Percentiles rank a stretch among this genome's conserved stretches.
phyloP scores from a whole-genome alignment of 805 yeast species.

The Scheffersomyces ergatensis region DNA sequence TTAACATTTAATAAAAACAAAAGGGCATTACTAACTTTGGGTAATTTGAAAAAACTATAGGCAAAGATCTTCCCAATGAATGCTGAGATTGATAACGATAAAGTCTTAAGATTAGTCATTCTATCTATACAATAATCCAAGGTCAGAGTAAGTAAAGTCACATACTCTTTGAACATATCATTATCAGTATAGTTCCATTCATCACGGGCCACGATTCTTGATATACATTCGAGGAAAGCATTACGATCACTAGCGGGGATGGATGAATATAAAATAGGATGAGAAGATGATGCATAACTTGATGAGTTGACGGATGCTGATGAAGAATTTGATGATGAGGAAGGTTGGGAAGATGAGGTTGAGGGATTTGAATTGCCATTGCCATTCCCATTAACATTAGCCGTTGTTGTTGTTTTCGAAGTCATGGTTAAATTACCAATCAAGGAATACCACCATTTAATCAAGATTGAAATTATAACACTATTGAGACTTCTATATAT shows the following conservation, averaged over 20 bases:
- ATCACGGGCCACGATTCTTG: slow-evolving; percentile 44
- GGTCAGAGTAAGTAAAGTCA: slow-evolving; percentile 46
- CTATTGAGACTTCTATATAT: slow-evolving; percentile 32
- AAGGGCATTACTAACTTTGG: slow-evolving; percentile 55
- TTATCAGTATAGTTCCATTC: slow-evolving; percentile 42
- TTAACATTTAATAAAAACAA: slow-evolving; percentile 57
- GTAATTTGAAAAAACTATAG: slow-evolving; percentile 53
- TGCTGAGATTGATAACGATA: slow-evolving; percentile 58
- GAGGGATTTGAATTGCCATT: background rate
- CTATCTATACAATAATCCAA: slow-evolving; percentile 49
- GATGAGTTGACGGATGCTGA: background rate
- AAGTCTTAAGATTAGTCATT: slow-evolving; percentile 44
- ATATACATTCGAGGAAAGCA: slow-evolving; percentile 54
- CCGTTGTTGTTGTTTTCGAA: background rate
- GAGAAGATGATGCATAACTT: too few relatives aligned
- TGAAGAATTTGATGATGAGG: background rate
- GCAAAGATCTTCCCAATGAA: slow-evolving; percentile 73
- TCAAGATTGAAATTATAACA: slow-evolving; percentile 29
- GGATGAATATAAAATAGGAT: slow-evolving; percentile 5
- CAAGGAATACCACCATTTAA: slow-evolving; percentile 57
- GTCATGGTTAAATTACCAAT: slow-evolving; percentile 7
- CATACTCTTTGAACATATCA: slow-evolving; percentile 23
- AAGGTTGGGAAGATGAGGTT: background rate
- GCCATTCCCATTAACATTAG: too few relatives aligned
- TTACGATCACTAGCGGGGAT: slow-evolving; percentile 40